Evolutionary conservation across 805 yeast species (phyloP).

Genomic region (Isabelozyma rhagii): DNA sequence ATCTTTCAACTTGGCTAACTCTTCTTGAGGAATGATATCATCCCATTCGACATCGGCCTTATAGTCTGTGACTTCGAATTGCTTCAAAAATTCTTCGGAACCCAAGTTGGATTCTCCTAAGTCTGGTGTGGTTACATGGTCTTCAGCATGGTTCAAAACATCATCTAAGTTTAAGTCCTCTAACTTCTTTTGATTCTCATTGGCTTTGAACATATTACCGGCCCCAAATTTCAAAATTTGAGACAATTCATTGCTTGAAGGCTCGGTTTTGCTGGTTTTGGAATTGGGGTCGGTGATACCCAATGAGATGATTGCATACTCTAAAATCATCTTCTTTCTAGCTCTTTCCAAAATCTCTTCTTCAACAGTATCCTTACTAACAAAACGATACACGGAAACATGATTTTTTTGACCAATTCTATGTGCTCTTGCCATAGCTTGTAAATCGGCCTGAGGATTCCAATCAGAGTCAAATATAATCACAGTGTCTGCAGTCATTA

Average conservation of each 20-base stretch:
- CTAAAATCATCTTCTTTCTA: conserved; percentile 95
- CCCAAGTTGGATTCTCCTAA: conserved; percentile 97
- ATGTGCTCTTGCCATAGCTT: conserved; percentile 99
- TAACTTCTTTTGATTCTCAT: conserved; percentile 89
- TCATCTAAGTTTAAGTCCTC: conserved; percentile 95
- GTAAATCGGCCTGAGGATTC: conserved; percentile 99
- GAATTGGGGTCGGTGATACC: conserved; percentile 84
- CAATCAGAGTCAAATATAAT: conserved; percentile 97
- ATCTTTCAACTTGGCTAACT: conserved; percentile 80
- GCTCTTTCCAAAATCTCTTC: conserved; percentile 97
- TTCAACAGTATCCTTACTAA: conserved; percentile 97
- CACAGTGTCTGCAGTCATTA: conserved; percentile 99
- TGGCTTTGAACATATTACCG: conserved; percentile 95
- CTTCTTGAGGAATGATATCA: conserved; percentile 96
- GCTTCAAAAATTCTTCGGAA: conserved; percentile 95
- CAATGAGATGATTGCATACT: conserved; percentile 92
- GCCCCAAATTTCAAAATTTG: conserved; percentile 98
- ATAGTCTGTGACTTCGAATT: conserved; percentile 97
- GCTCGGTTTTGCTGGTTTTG: conserved; percentile 55
- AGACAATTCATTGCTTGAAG: conserved; percentile 77
- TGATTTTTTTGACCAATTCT: conserved; percentile 99
- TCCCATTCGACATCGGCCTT: conserved; percentile 99
- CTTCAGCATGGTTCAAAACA: conserved; percentile 94
- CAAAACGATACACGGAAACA: conserved; percentile 95
- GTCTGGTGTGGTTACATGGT: conserved; percentile 93